Evolutionary conservation across 495 filamentous ascomycete species (phyloP), one percentile per base, ranked within the genome.

Genomic region (Penicillium simplicissimum): DNA sequence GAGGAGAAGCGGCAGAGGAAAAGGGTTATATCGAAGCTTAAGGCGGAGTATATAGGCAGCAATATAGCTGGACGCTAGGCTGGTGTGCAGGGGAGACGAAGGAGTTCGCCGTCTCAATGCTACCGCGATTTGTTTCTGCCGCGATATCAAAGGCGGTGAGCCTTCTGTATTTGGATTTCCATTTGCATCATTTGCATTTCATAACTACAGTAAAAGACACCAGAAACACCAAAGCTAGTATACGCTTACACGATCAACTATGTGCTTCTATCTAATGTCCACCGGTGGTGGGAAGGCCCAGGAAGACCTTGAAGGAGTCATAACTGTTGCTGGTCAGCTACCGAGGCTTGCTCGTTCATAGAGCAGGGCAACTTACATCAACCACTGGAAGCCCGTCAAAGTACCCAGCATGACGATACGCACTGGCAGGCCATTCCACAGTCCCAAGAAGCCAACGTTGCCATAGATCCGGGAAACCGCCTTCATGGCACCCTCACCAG

Each of bases 271-370:
- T 65, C 62, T 75, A 85, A 71, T 86, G 82, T 28, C 84, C 83
- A 67, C 84, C 84, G 25, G 85, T 88, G n/a, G 84, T 88, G n/a
- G 85, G 85, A 33, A 88, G 76, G 36, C 87, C 87, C 55, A 88
- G 75, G 73, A 85, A 85, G 52, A 90, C 87, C 78, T 90, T 90
- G 78, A 89, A 90, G n/a, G 82, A 86, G 68, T 90, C 88, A 73
- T 90, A 90, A 60, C 78, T 81, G 48, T 45, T 11, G 23, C 15
- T 7, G 31, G 28, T 57, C 25, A 57, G 55, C 28, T 13, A 35
- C 48, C 21, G 28, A 13, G 14, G 19, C 23, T 52, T 10, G 28
- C 3, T 33, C 36, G 31, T 13, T 43, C 23, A 35, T 9, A 21
- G 43, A 52, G 48, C 17, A 14, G 31, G 6, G 54, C 21, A 61